phyloP scores from a whole-genome alignment of 208 protist species.

The Acanthamoeba lenticulata region DNA sequence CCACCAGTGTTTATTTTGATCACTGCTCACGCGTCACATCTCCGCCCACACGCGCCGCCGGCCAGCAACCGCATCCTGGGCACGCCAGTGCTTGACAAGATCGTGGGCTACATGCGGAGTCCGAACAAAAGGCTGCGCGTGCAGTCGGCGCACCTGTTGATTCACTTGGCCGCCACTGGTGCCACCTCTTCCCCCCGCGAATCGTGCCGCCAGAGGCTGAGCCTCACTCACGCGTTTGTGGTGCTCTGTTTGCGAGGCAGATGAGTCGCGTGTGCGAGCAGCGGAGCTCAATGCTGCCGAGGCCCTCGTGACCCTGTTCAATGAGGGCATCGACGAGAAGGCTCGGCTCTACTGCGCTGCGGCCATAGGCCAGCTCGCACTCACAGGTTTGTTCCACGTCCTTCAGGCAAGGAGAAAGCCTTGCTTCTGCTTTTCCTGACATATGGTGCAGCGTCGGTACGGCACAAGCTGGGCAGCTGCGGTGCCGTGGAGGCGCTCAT shows the following conservation, averaged over 20 bases:
- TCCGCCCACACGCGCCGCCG: too few relatives aligned
- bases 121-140: not conserved
- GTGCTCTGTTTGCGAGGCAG: not conserved
- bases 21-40: too few relatives aligned
- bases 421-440: not conserved
- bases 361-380: not conserved
- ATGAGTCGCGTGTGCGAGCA: not conserved
- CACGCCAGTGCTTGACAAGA: not conserved
- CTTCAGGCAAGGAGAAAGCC: too few relatives aligned
- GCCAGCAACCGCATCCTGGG: constrained; percentile 9
- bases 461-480: not conserved
- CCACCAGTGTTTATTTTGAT: too few relatives aligned
- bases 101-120: not conserved
- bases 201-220: too few relatives aligned
- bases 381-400: not conserved
- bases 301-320: not conserved
- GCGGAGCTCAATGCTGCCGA: not conserved
- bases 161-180: not conserved
- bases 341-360: constrained; percentile 1
- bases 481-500: not conserved
- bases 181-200: too few relatives aligned
- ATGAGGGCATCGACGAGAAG: not conserved
- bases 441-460: not conserved
- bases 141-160: not conserved
- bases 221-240: too few relatives aligned